A percentile compares a stretch with the other conserved stretches of the same genome.
Conservation (phyloP, 2,329 filamentous ascomycete species). For the Penicillium sclerotigenum region DNA sequence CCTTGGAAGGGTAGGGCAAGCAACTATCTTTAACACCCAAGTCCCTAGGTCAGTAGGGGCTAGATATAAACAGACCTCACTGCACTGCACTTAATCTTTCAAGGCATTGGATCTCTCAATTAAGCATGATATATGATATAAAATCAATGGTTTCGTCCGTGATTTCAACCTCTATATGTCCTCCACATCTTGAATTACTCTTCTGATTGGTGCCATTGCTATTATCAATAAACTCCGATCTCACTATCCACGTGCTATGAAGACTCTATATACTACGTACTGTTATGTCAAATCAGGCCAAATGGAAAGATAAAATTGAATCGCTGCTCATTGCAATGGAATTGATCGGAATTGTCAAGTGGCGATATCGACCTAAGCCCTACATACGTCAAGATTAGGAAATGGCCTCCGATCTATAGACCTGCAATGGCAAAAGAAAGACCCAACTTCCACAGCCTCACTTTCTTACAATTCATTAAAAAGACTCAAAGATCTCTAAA, state of each 20-base stretch:
- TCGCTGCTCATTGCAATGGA: neutral
- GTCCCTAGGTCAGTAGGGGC: neutral
- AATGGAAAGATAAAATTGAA: neutral
- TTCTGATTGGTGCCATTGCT: neutral
- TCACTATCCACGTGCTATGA: neutral
- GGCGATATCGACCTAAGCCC: conserved; percentile 19
- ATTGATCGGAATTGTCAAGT: conserved; percentile 7
- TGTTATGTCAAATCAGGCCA: neutral
- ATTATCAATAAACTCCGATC: too few relatives aligned
- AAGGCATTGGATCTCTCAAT: neutral
- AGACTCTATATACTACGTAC: neutral
- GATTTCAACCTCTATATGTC: neutral
- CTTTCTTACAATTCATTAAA: neutral
- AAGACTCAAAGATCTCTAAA: neutral
- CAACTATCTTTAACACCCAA: neutral
- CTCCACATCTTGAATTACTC: too few relatives aligned
- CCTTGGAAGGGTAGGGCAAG: neutral
- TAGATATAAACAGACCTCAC: neutral
- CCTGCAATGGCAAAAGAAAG: conserved; percentile 1
- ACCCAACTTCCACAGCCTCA: neutral
- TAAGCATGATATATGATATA: neutral
- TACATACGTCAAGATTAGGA: conserved; percentile 25
- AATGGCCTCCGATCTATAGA: conserved; percentile 10
- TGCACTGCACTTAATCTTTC: neutral
- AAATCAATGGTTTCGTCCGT: neutral